Evolutionary conservation across 768 basidiomycete species (phyloP).

Genomic region (Dioszegia aurantiaca): DNA sequence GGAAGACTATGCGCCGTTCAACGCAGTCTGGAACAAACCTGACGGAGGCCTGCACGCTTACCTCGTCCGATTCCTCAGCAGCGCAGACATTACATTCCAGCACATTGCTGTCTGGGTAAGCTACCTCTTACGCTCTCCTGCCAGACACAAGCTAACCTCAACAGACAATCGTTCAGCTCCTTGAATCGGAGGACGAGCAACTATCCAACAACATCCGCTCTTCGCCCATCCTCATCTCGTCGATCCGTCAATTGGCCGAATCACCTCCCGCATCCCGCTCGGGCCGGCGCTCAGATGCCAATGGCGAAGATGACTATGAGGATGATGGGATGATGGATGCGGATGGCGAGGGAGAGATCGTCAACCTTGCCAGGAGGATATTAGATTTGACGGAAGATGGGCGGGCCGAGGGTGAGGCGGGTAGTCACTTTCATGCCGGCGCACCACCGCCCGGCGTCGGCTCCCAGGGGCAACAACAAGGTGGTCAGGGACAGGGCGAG

Average conservation of each 20-base stretch:
- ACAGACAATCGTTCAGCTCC: slow-evolving; percentile 83
- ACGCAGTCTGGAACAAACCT: slow-evolving; percentile 96
- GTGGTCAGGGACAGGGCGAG: too few species aligned
- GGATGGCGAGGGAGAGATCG: slow-evolving; percentile 85
- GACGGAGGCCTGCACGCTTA: slow-evolving; percentile 96
- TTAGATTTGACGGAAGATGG: slow-evolving; percentile 73
- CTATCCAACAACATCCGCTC: slow-evolving; percentile 84
- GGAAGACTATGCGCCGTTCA: slow-evolving; percentile 90
- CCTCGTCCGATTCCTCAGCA: slow-evolving; percentile 86
- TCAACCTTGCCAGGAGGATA: slow-evolving; percentile 76
- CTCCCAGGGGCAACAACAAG: slow-evolving; percentile 5
- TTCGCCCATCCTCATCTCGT: slow-evolving; percentile 75
- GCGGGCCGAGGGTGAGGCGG: slow-evolving; percentile 12
- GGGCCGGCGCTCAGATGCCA: slow-evolving; percentile 53
- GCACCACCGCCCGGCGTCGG: slow-evolving; percentile 1
- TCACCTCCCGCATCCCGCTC: slow-evolving; percentile 40
- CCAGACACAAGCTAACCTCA: neutral
- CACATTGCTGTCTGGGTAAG: slow-evolving; percentile 92
- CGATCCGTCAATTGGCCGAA: slow-evolving; percentile 76
- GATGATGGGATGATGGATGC: slow-evolving; percentile 54
- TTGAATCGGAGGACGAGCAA: slow-evolving; percentile 94
- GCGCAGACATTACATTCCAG: slow-evolving; percentile 94
- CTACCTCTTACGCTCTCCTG: neutral
- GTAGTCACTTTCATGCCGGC: slow-evolving; percentile 8
- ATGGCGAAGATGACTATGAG: slow-evolving; percentile 66